A percentile compares a stretch with the other conserved stretches of the same genome.
Evolutionary conservation across 2,329 filamentous ascomycete genomes (phyloP).

Genomic region (Westerdykella ornata): DNA sequence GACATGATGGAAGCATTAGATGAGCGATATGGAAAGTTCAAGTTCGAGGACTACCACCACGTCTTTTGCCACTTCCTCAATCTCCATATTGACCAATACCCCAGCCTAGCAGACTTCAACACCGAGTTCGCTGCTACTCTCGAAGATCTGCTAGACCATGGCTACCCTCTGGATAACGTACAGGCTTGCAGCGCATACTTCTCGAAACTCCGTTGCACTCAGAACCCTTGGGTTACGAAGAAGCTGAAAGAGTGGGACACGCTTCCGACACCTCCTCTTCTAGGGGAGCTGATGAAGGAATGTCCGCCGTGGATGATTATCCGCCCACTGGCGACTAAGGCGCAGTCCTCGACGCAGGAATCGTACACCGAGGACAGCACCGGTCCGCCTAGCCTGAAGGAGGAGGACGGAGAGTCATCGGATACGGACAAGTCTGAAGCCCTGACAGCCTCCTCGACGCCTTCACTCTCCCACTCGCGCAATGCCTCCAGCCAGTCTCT

Average conservation of each 20-base stretch:
- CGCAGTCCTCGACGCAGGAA: constrained; percentile 9
- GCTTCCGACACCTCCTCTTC: constrained; percentile 14
- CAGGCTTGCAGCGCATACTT: constrained; percentile 36
- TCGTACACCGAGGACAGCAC: constrained; percentile 10
- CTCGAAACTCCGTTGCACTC: constrained; percentile 33
- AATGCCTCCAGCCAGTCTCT: neutral
- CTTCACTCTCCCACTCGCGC: constrained; percentile 1
- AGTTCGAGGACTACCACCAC: constrained; percentile 34
- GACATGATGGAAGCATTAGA: constrained; percentile 31
- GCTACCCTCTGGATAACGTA: constrained; percentile 27
- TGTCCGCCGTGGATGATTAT: constrained; percentile 29
- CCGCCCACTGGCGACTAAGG: constrained; percentile 19
- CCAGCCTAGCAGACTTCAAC: constrained; percentile 31
- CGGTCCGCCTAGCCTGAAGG: constrained; percentile 8
- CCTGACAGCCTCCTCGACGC: neutral
- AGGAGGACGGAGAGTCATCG: constrained; percentile 17
- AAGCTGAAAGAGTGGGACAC: constrained; percentile 29
- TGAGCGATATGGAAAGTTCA: constrained; percentile 21
- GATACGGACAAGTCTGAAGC: constrained; percentile 12
- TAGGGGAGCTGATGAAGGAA: constrained; percentile 26
- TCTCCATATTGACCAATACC: constrained; percentile 31
- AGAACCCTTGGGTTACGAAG: constrained; percentile 33
- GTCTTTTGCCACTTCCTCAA: constrained; percentile 35
- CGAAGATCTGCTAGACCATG: constrained; percentile 31
- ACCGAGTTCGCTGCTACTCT: constrained; percentile 27